Evolutionary conservation across 768 basidiomycete genomes (phyloP), one percentile per base, ranked within the genome.

Genomic region (Agaricus subrufescens): DNA sequence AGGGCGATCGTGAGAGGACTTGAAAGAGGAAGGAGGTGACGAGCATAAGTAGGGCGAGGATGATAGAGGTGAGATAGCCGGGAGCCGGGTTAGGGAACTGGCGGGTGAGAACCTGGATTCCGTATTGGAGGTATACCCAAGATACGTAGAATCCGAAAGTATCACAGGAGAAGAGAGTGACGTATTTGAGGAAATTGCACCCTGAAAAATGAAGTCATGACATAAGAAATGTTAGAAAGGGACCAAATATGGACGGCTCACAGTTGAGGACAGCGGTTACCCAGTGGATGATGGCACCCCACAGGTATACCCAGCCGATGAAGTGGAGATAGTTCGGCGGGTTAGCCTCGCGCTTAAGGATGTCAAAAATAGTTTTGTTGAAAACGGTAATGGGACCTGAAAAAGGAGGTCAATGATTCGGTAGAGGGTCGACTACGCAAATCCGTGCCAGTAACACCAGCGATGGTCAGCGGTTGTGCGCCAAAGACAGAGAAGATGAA

Each of bases 141-240:
- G 89, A 87, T 1, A 95, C 91, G 67, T 94, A 95, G 70, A 94
- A 95, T 1, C 93, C 92, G 62, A 94, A 95, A 0, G 91, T 93
- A 61, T 95, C 92, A 66, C 92, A 94, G 23, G 92, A 87, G 69
- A 95, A 94, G 6, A 90, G 75, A 0, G 93, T 94, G 26, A 94
- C 91, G 61, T 92, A 91, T 78, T 79, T 83, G 40, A 96, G 77
- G 61, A 91, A 89, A 65, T 90, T 88, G 61, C 89, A 90, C 77
- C 85, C 89, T 91, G 54, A 2, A 19, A 19, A 19, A 19, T 19
- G 19, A 19, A 19, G 11, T 34, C 7, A 34, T 6, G 8, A 34
- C 34, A 34, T 34, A 34, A 34, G 34, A 34, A 11, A 34, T 34
- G 11, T 34, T 8, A 34, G 5, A 34, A 34, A 34, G 34, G 34